phyloP scores from a whole-genome alignment of 371 early-diverging fungal species.

The Mortierella sp. region DNA sequence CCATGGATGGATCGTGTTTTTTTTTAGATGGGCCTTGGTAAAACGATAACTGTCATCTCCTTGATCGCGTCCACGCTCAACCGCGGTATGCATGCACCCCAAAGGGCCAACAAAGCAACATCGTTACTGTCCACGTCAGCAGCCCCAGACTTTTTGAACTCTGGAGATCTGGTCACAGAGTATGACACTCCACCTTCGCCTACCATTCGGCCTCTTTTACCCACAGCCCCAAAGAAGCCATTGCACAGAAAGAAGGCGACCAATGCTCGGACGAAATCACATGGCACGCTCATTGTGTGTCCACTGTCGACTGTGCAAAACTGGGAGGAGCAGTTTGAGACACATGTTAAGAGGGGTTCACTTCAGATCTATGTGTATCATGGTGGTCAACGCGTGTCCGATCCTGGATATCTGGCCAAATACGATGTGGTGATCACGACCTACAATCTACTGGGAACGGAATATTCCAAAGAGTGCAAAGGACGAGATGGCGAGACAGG shows the following conservation, averaged over 20 bases:
- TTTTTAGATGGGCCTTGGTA: conserved; percentile 68
- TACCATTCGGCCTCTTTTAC: conserved; percentile 41
- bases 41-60: conserved; percentile 67
- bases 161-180: conserved; percentile 5
- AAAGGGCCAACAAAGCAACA: conserved; percentile 7
- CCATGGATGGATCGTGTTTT: too few relatives aligned
- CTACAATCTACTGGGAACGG: conserved; percentile 64
- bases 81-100: conserved; percentile 14
- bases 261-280: conserved; percentile 30
- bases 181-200: conserved; percentile 50
- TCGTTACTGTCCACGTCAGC: background rate
- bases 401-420: conserved; percentile 37
- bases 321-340: conserved; percentile 73
- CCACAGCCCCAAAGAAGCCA: conserved; percentile 39
- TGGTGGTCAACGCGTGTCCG: conserved; percentile 56
- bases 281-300: conserved; percentile 70
- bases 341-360: conserved; percentile 54
- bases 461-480: conserved; percentile 61
- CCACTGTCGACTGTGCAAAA: conserved; percentile 71
- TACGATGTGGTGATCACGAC: conserved; percentile 74
- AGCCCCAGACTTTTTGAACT: conserved; percentile 36
- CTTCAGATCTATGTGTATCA: conserved; percentile 67
- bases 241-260: conserved; percentile 30
- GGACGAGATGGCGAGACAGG: conserved; percentile 25
- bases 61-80: conserved; percentile 53